Evolutionary conservation across 805 yeast species (phyloP).

Genomic region (Yarrowia alimentaria): DNA sequence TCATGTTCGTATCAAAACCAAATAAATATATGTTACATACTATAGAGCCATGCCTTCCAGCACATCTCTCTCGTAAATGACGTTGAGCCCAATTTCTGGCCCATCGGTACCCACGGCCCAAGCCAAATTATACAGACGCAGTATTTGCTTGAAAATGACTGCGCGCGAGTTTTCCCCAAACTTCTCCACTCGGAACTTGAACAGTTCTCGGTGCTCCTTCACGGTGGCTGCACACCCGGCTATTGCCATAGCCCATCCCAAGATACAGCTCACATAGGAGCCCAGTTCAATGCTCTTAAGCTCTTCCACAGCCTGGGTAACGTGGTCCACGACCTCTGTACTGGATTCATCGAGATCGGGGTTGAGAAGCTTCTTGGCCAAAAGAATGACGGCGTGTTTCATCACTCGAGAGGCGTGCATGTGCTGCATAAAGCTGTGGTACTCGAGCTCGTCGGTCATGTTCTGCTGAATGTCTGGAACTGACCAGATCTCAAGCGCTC

Average conservation of each 20-base stretch:
- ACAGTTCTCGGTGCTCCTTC: constrained; percentile 6
- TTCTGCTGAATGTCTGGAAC: constrained; percentile 13
- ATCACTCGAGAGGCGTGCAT: constrained; percentile 9
- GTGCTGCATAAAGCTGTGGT: constrained; percentile 19
- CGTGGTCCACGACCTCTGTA: neutral
- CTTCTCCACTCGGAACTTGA: constrained; percentile 18
- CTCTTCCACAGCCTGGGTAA: constrained; percentile 5
- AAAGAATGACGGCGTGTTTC: constrained; percentile 9
- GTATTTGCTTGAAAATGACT: constrained; percentile 1
- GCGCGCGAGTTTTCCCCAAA: constrained; percentile 21
- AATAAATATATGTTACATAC: too few relatives aligned
- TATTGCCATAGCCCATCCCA: constrained; percentile 20
- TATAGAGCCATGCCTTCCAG: constrained; percentile 10
- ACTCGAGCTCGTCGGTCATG: constrained; percentile 19
- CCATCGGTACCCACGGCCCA: constrained; percentile 12
- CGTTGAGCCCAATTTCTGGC: constrained; percentile 4
- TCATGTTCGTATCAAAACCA: too few relatives aligned
- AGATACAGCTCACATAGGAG: constrained; percentile 18
- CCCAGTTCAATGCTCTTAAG: constrained; percentile 28
- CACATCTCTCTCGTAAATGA: constrained; percentile 21
- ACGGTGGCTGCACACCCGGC: constrained; percentile 12
- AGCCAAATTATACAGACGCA: constrained; percentile 7
- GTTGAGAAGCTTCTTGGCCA: constrained; percentile 10
- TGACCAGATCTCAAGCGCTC: constrained; percentile 13
- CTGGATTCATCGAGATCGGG: constrained; percentile 2